Evolutionary conservation across 1,284 basidiomycete genomes (phyloP).

Genomic region (Austroboletus novae-zelandiae): DNA sequence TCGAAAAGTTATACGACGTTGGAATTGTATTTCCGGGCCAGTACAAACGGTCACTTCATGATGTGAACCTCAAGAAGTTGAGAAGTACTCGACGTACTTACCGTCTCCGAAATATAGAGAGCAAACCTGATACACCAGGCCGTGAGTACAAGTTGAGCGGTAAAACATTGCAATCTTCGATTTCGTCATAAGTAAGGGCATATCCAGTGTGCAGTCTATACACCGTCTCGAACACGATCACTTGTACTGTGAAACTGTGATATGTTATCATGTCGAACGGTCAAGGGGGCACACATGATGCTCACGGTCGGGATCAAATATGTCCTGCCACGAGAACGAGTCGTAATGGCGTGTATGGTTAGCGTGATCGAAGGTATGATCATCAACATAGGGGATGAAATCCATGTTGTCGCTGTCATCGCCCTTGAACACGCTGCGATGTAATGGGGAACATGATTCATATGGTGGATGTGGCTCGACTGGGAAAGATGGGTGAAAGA

Average conservation of each 20-base stretch:
- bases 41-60: slow-evolving; percentile 24
- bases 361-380: slow-evolving; percentile 43
- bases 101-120: slow-evolving; percentile 37
- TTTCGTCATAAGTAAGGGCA: slow-evolving; percentile 36
- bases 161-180: slow-evolving; percentile 43
- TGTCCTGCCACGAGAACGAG: slow-evolving; percentile 46
- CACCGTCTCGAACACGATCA: slow-evolving; percentile 44
- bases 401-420: slow-evolving; percentile 55
- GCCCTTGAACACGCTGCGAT: slow-evolving; percentile 46
- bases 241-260: slow-evolving; percentile 38
- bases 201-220: slow-evolving; percentile 38
- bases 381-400: slow-evolving; percentile 60
- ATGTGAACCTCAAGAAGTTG: not conserved
- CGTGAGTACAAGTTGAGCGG: slow-evolving; percentile 36
- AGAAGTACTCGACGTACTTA: slow-evolving; percentile 18
- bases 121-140: slow-evolving; percentile 27
- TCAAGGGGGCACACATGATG: slow-evolving; percentile 2
- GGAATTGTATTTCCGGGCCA: slow-evolving; percentile 30
- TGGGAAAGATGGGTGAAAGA: slow-evolving; percentile 7
- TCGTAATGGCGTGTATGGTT: slow-evolving; percentile 43
- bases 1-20: slow-evolving; percentile 13
- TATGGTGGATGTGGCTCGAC: slow-evolving; percentile 41
- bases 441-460: slow-evolving; percentile 49
- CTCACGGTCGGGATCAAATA: slow-evolving; percentile 51
- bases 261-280: slow-evolving; percentile 13